A percentile compares a stretch with the other conserved stretches of the same genome.
Evolutionary conservation across 495 filamentous ascomycete genomes (phyloP).

Genomic region (Cairneyella variabilis): DNA sequence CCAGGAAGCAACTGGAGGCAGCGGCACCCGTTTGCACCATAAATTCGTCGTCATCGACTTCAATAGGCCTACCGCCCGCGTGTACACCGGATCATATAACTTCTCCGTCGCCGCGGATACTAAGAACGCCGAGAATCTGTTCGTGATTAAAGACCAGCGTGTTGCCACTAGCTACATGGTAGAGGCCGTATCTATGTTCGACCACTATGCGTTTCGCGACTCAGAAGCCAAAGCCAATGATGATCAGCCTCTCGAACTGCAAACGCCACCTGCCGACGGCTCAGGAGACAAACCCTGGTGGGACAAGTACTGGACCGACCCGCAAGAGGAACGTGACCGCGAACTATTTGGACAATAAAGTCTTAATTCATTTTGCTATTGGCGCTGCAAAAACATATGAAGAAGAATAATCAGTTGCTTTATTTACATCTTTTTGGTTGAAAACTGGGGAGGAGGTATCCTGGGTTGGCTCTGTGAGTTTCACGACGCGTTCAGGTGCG

Average conservation of each 20-base stretch:
- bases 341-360: neutral
- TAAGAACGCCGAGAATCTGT: conserved; percentile 16
- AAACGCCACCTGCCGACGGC: neutral
- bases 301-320: neutral
- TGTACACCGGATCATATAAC: conserved; percentile 17
- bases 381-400: neutral
- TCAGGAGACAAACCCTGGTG: neutral
- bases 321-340: neutral
- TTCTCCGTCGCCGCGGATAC: conserved; percentile 15
- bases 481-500: no score
- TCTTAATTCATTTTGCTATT: neutral
- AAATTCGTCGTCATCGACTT: conserved; percentile 18
- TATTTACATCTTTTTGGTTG: no score
- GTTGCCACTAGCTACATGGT: conserved; percentile 17
- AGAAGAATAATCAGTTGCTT: no score
- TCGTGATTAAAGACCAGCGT: conserved; percentile 14
- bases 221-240: neutral
- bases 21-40: conserved; percentile 16
- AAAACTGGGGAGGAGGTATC: no score
- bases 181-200: conserved; percentile 14
- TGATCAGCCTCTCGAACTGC: neutral
- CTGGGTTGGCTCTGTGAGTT: no score
- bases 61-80: conserved; percentile 16
- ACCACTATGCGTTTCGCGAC: conserved; percentile 18
- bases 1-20: conserved; percentile 13